Evolutionary conservation across 495 filamentous ascomycete genomes (phyloP), one percentile per base, ranked within the genome.

Genomic region (Penicillium samsonianum): DNA sequence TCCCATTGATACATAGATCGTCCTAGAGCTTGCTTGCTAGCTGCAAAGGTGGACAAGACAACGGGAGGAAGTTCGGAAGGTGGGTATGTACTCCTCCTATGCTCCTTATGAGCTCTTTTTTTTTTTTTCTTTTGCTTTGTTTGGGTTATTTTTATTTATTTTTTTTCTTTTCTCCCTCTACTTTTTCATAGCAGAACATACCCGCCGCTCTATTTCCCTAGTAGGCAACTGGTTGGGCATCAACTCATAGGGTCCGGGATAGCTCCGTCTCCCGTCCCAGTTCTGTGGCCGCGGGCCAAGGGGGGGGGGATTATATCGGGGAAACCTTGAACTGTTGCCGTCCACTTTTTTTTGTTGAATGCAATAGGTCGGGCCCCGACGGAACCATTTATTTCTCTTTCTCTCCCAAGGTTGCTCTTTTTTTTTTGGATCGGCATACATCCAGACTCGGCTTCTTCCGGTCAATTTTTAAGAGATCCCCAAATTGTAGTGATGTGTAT

Each of bases 1-100:
- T 10, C 64, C 65, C 58, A n/a, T 33, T 50, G 53, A 67, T 56
- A 60, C 61, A 67, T 56, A 60, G 65, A 67, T 67, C 59, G 56
- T 54, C 64, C 55, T 30, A 26, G 43, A 40, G 45, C 35, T 4
- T n/a, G n/a, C 43, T 62, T 31, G 55, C 62, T 48, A 43, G 43
- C 50, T 41, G 44, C 45, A 44, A 47, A 45, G 50, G 55, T 61
- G 50, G 58, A 55, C 48, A 50, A 37, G 54, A 55, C 48, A 50
- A 37, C 47, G 22, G 33, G 19, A 31, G 33, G 35, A 38, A 38
- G 35, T 38, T 22, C 31, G 47, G 47, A 50, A 51, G 49, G 49
- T 51, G 49, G 49, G 23, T 53, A 19, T 17, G 11, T 30, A 38
- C 35, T 38, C 14, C n/a, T n/a, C 4, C 28, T 33, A 5, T 33